These are phyloP conservation scores for Spiraea crenata DNA, from an alignment of 331 rosid genomes.

Conservation along the genomic window DNA sequence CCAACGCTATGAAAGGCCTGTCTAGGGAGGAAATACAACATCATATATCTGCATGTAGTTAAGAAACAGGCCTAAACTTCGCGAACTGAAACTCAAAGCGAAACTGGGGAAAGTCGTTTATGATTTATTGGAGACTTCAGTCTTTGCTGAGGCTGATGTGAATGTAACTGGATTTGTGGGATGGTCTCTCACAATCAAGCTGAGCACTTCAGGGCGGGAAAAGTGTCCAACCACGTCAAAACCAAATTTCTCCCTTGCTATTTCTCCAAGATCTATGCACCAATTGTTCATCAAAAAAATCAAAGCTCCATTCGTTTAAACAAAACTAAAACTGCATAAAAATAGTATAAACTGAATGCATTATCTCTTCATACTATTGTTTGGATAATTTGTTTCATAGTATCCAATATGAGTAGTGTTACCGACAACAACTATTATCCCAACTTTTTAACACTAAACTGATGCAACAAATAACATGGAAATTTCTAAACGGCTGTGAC, in stretches of 20 bases:
- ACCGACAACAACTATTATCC: no score
- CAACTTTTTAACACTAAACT: no score
- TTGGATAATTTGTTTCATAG: no score
- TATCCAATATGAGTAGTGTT: no score
- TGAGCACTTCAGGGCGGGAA: conserved; percentile 84
- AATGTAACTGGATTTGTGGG: conserved; percentile 71
- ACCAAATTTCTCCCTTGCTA: conserved; percentile 75
- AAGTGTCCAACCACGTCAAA: conserved; percentile 96
- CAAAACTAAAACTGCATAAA: neutral
- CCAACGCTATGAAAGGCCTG: neutral
- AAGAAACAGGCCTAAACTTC: conserved; percentile 23
- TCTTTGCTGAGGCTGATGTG: conserved; percentile 49
- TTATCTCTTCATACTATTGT: neutral
- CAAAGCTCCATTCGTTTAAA: conserved; percentile 16
- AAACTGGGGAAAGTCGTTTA: conserved; percentile 16
- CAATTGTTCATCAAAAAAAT: conserved; percentile 13
- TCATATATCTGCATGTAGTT: neutral
- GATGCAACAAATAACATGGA: no score
- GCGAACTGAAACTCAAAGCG: conserved; percentile 4
- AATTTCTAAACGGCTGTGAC: no score
- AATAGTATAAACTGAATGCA: neutral
- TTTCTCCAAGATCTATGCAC: conserved; percentile 73
- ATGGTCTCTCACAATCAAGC: conserved; percentile 72
- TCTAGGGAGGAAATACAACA: neutral
- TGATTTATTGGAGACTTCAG: conserved; percentile 36